Base-by-base conservation (phyloP, 352 stramenopile genomes). In the Globisporangium heterothallicum region DNA sequence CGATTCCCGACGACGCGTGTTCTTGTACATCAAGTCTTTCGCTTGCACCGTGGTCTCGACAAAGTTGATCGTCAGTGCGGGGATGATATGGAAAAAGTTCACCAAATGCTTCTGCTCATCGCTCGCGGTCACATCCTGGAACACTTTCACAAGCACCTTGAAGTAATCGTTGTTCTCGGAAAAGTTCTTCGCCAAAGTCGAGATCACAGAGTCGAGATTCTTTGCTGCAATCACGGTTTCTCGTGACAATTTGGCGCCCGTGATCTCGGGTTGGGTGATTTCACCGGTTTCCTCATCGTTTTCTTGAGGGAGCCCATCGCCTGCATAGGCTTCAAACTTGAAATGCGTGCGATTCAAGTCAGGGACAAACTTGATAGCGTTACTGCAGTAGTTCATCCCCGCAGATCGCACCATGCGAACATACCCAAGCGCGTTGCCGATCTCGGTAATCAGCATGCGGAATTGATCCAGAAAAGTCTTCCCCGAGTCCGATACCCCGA, bases 21-120 rank as follows among this genome's bases (percentile, higher is more conserved):
- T 96, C 75, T 97, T 97, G 70, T 97, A 96, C 88, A 98, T 97
- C 41, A 95, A 76, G 61, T 98, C 94, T 66, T 97, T 97, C 10
- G 82, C 84, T 62, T 94, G 84, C 25, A 94, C 84, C 27, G 81
- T 90, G 18, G 80, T 93, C 59, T 94, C 84, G 41, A 94, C 79
- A 50, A 94, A 96, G 61, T 95, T 92, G 61, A 96, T 90, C 14
- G 81, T 94, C 42, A 96, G 64, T 21, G 88, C 82, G 0, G 86
- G 88, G 6, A 96, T 63, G 53, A 97, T 95, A 26, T 77, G 80
- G 59, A 91, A 96, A 49, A 98, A 98, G 59, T 95, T 96, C 46
- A 92, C 79, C 22, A 97, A 70, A 65, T 97, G 88, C 47, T 92
- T 94, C 58, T 96, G 84, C 41, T 91, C 82, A 36, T 87, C 77